These are phyloP conservation scores for Apiotrichum brassicae DNA, from an alignment of 1,284 basidiomycete genomes.

Conservation along the genomic window DNA sequence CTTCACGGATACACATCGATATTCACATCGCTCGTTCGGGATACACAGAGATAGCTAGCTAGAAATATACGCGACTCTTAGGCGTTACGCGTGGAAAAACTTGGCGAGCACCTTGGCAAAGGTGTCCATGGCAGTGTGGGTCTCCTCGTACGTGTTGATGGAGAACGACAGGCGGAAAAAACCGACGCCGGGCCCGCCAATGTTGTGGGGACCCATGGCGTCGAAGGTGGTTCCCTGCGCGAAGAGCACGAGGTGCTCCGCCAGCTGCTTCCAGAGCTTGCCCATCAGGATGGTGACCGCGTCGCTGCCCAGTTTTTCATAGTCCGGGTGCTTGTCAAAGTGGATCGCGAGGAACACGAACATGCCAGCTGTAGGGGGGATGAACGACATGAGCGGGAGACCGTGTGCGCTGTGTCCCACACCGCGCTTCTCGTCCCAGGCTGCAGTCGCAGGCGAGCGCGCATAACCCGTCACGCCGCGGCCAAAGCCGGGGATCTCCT, in stretches of 20 bases:
- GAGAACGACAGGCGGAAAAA: conserved; percentile 46
- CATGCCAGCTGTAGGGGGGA: conserved; percentile 56
- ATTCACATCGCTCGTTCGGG: too few relatives aligned
- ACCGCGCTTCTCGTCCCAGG: conserved; percentile 53
- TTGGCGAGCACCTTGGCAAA: conserved; percentile 39
- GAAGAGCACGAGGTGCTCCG: conserved; percentile 43
- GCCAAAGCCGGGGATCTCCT: conserved; percentile 15
- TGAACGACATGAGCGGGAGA: conserved; percentile 56
- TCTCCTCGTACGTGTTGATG: conserved; percentile 41
- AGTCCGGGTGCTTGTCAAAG: conserved; percentile 57
- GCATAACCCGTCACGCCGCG: conserved; percentile 20
- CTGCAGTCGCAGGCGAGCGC: conserved; percentile 3
- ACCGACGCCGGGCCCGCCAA: conserved; percentile 40
- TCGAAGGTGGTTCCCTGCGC: conserved; percentile 44
- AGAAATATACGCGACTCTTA: too few relatives aligned
- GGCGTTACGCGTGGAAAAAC: too few relatives aligned
- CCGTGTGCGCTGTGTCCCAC: conserved; percentile 31
- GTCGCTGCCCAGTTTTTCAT: conserved; percentile 34
- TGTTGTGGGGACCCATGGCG: conserved; percentile 36
- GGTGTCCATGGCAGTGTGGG: conserved; percentile 28
- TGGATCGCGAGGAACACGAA: conserved; percentile 59
- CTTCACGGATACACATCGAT: too few relatives aligned
- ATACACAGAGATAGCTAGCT: too few relatives aligned
- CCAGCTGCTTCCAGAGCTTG: conserved; percentile 41
- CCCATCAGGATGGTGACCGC: conserved; percentile 30